Evolutionary conservation across 257 asterid genomes (phyloP).

Genomic region (Solanum boliviense): DNA sequence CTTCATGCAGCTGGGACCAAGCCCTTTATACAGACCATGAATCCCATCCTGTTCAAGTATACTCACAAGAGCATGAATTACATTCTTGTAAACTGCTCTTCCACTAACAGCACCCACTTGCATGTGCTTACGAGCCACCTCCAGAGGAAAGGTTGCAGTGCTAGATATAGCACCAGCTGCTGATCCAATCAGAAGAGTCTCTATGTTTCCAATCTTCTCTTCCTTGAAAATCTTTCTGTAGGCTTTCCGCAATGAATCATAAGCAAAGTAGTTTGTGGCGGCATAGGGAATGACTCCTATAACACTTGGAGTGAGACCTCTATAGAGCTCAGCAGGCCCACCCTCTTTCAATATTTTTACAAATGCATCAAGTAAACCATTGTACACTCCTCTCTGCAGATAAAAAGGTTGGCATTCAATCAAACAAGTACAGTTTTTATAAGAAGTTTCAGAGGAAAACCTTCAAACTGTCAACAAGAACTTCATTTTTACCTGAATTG

Average conservation of each 20-base stretch:
- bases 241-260: conserved; percentile 58
- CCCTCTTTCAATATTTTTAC: conserved; percentile 76
- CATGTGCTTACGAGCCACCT: conserved; percentile 95
- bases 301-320: conserved; percentile 86
- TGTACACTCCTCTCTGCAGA: conserved; percentile 61
- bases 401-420: background rate
- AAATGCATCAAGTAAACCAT: conserved; percentile 72
- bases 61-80: conserved; percentile 73
- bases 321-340: conserved; percentile 75
- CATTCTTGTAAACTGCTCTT: conserved; percentile 68
- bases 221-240: conserved; percentile 49
- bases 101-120: conserved; percentile 91
- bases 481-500: conserved; percentile 59
- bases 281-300: conserved; percentile 91
- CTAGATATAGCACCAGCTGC: conserved; percentile 93
- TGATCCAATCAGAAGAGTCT: conserved; percentile 81
- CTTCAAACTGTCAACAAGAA: background rate
- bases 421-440: background rate
- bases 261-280: conserved; percentile 80
- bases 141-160: conserved; percentile 85
- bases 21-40: conserved; percentile 75
- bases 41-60: conserved; percentile 79
- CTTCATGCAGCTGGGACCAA: conserved; percentile 89
- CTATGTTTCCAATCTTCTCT: conserved; percentile 74
- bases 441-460: background rate